Evolutionary conservation across 192 early-diverging fungal genomes (phyloP).

Genomic region (Bifiguratus adelaidae): DNA sequence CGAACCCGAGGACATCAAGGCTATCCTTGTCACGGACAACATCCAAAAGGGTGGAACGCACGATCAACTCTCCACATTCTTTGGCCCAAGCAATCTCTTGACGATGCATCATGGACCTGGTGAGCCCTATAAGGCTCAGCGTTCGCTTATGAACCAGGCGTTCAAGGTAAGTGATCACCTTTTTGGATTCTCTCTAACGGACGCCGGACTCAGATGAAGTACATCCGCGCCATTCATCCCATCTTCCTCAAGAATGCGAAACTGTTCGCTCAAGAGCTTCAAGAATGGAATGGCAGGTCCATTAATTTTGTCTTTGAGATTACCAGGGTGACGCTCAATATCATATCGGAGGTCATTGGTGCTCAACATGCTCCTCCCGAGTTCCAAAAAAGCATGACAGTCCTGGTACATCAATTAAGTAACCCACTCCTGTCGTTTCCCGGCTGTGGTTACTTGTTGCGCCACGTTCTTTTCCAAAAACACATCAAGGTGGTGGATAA

Average conservation of each 20-base stretch:
- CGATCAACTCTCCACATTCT: background rate
- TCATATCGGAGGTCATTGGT: conserved; percentile 6
- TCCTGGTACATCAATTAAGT: background rate
- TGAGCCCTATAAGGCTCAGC: conserved; percentile 1
- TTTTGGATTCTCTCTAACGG: too few relatives aligned
- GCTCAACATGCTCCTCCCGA: conserved; percentile 2
- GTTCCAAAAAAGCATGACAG: conserved; percentile 3
- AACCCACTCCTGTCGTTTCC: background rate
- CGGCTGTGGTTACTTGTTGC: conserved; percentile 2
- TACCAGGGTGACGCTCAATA: conserved; percentile 1
- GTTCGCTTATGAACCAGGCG: conserved; percentile 1
- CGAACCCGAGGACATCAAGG: conserved; percentile 5
- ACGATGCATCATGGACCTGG: conserved; percentile 1
- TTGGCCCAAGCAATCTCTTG: background rate
- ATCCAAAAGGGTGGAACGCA: conserved; percentile 1
- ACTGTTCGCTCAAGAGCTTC: too few relatives aligned
- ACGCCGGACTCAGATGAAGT: too few relatives aligned
- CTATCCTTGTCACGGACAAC: background rate
- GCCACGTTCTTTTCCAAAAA: background rate
- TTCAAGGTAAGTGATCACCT: conserved; percentile 1
- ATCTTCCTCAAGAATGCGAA: too few relatives aligned
- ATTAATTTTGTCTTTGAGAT: too few relatives aligned
- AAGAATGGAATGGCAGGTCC: too few relatives aligned
- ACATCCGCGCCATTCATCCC: too few relatives aligned
- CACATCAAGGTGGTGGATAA: conserved; percentile 3